Conservation (phyloP, 169 alveolate genomes). For the Cryptosporidium canis region DNA sequence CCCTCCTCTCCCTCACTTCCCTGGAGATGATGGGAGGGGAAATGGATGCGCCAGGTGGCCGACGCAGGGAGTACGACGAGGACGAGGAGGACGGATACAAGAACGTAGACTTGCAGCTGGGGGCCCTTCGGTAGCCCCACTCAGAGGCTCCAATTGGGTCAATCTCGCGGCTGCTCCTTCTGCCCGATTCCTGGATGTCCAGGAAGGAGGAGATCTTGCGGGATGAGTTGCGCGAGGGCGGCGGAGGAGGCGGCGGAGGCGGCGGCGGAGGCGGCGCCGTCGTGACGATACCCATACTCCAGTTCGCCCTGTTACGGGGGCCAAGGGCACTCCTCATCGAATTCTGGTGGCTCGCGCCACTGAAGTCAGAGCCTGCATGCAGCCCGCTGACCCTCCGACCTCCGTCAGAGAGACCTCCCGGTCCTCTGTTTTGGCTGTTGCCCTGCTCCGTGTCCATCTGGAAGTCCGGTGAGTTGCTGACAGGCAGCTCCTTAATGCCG, state of each 20-base stretch:
- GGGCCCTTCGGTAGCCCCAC: not conserved
- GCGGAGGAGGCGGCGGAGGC: too few relatives aligned
- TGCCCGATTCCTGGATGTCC: not conserved
- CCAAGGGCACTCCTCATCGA: not conserved
- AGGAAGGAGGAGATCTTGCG: not conserved
- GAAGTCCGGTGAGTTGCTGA: slow-evolving; percentile 20
- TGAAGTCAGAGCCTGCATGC: not conserved
- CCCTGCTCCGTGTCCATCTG: not conserved
- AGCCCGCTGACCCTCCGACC: not conserved
- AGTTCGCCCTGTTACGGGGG: not conserved
- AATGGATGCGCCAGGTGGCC: not conserved
- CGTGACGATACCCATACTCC: too few relatives aligned
- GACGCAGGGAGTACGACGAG: not conserved
- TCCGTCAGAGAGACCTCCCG: not conserved
- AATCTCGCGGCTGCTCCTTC: not conserved
- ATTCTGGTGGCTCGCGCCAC: not conserved
- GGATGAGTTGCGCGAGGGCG: too few relatives aligned
- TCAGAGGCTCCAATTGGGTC: not conserved
- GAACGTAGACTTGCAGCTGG: not conserved
- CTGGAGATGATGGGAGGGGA: not conserved
- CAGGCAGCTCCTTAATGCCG: slow-evolving; percentile 65
- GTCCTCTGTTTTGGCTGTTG: not conserved
- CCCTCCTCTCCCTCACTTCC: not conserved
- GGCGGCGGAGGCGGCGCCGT: too few relatives aligned
- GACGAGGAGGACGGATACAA: not conserved